Conservation (phyloP, 768 basidiomycete species). For the Terana coerulea region DNA sequence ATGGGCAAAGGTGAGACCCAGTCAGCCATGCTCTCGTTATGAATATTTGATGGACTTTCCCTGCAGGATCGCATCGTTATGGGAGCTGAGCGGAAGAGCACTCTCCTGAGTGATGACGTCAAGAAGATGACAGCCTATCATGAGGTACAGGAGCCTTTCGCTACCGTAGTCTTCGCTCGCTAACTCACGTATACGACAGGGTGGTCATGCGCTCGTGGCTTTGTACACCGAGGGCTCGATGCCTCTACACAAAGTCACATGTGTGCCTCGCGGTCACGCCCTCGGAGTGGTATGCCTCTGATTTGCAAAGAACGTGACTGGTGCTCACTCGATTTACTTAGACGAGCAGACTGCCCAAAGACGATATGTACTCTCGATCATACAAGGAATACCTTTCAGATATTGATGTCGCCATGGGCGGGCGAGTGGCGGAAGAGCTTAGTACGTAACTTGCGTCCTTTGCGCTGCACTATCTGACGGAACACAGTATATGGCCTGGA, state of each 20-base stretch:
- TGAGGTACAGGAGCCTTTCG: no score
- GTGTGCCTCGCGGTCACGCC: constrained; percentile 93
- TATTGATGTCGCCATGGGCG: constrained; percentile 93
- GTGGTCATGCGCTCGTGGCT: constrained; percentile 92
- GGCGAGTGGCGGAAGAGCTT: constrained; percentile 92
- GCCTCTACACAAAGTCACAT: constrained; percentile 97
- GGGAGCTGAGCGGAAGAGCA: constrained; percentile 92
- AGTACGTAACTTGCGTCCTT: constrained; percentile 39
- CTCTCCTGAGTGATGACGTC: constrained; percentile 81
- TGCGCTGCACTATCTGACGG: constrained; percentile 12
- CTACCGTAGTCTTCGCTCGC: not conserved
- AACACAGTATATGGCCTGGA: constrained; percentile 79
- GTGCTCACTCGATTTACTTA: constrained; percentile 14
- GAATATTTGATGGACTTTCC: not conserved
- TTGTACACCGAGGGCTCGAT: constrained; percentile 93
- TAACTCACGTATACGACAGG: constrained; percentile 37
- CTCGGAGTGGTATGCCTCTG: constrained; percentile 62
- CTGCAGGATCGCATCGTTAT: constrained; percentile 89
- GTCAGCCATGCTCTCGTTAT: not conserved
- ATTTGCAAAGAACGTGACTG: not conserved
- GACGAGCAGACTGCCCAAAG: constrained; percentile 77
- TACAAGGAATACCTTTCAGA: constrained; percentile 71
- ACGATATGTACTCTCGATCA: constrained; percentile 70
- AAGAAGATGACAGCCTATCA: constrained; percentile 95
- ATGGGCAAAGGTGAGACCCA: constrained; percentile 81